These are phyloP conservation scores for Elsinoe necatrix DNA, from an alignment of 2,329 filamentous ascomycete species.

Conservation along the genomic window DNA sequence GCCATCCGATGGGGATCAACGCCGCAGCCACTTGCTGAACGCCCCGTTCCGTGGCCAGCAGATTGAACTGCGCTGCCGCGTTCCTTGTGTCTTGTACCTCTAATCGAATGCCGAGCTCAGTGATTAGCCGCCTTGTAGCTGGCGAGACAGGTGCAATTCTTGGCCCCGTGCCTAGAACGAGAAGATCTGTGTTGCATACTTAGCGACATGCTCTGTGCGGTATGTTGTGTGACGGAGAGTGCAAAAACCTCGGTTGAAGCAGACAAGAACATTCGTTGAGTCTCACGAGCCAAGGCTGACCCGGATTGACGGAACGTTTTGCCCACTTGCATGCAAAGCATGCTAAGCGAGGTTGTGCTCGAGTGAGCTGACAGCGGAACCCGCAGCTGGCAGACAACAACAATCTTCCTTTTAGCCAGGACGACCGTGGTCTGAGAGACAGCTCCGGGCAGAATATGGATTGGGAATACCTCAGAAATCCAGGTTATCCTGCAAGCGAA, in stretches of 20 bases:
- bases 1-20: slow-evolving; percentile 78
- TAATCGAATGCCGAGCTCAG: slow-evolving; percentile 69
- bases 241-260: background rate
- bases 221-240: background rate
- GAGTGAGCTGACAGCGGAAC: background rate
- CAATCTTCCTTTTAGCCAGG: slow-evolving; percentile 6
- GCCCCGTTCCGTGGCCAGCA: slow-evolving; percentile 88
- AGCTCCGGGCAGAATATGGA: background rate
- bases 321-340: background rate
- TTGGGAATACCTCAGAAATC: background rate
- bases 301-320: background rate
- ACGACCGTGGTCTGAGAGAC: background rate
- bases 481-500: background rate
- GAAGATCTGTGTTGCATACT: slow-evolving; percentile 54
- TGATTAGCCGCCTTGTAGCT: slow-evolving; percentile 62
- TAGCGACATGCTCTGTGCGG: background rate
- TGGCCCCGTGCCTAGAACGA: slow-evolving; percentile 80
- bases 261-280: background rate
- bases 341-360: slow-evolving; percentile 8
- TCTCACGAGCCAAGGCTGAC: background rate
- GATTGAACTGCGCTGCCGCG: slow-evolving; percentile 87
- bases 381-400: slow-evolving; percentile 4
- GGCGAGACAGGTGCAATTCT: slow-evolving; percentile 69
- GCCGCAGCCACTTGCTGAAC: slow-evolving; percentile 78
- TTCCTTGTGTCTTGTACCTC: slow-evolving; percentile 90